Percentiles rank a stretch among this genome's conserved stretches.
Evolutionary conservation across 306 rosid genomes (phyloP).

Genomic region (Vigna mungo): DNA sequence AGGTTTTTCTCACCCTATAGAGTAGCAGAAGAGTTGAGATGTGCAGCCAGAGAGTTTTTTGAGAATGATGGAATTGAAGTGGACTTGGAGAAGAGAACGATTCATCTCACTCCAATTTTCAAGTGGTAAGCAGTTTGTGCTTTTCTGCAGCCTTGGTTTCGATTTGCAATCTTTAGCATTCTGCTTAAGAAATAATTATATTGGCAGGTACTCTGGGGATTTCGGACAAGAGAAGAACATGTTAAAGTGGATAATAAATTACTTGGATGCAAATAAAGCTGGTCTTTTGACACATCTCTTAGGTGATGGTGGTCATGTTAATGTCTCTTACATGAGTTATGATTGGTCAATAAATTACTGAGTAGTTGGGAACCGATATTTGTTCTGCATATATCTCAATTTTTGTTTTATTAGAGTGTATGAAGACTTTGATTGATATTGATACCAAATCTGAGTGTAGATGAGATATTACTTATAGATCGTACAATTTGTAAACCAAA

Average conservation of each 20-base stretch:
- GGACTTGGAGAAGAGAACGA: constrained; percentile 82
- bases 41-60: constrained; percentile 84
- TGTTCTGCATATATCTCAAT: constrained; percentile 27
- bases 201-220: constrained; percentile 73
- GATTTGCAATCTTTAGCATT: constrained; percentile 22
- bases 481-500: neutral
- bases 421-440: neutral
- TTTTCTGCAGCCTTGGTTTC: neutral
- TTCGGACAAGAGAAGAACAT: constrained; percentile 76
- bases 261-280: constrained; percentile 80
- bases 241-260: constrained; percentile 69
- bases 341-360: constrained; percentile 78
- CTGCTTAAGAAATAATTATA: constrained; percentile 7
- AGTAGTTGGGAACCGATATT: constrained; percentile 2
- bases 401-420: constrained; percentile 23
- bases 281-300: constrained; percentile 90
- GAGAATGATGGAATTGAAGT: constrained; percentile 74
- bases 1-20: constrained; percentile 73
- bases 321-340: constrained; percentile 65
- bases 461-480: neutral
- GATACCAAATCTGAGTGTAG: constrained; percentile 7
- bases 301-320: constrained; percentile 71
- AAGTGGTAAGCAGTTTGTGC: constrained; percentile 66
- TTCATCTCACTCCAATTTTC: constrained; percentile 68
- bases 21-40: constrained; percentile 71